Evolutionary conservation across 2,329 filamentous ascomycete species (phyloP).

Genomic region (Fusarium tuaranense): DNA sequence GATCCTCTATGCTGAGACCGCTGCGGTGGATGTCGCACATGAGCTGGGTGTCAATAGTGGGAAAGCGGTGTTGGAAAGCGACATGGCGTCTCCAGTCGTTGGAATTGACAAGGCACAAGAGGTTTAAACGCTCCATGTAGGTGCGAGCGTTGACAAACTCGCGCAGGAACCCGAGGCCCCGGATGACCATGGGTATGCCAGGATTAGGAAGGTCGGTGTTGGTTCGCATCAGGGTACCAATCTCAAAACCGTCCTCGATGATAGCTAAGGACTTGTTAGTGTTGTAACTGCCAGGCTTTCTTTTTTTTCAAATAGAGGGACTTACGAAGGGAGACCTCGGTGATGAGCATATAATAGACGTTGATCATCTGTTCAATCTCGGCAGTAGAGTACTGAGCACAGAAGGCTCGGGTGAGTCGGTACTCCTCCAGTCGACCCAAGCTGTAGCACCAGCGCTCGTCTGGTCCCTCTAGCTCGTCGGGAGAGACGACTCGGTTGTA

Average conservation of each 20-base stretch:
- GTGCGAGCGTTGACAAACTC: conserved; percentile 5
- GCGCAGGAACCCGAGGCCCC: conserved; percentile 5
- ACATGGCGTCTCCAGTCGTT: not conserved
- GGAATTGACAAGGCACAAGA: not conserved
- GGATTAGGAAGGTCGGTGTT: too few species aligned
- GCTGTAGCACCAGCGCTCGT: not conserved
- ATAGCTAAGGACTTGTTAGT: not conserved
- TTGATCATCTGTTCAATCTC: conserved; percentile 13
- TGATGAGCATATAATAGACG: conserved; percentile 3
- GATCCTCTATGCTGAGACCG: not conserved
- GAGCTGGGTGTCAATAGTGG: not conserved
- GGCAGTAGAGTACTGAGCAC: not conserved
- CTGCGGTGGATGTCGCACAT: not conserved
- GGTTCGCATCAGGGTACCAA: conserved; percentile 1
- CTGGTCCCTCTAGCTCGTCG: not conserved
- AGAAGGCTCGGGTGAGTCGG: conserved; percentile 1
- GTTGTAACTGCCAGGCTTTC: not conserved
- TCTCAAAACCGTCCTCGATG: conserved; percentile 13
- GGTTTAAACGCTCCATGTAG: not conserved
- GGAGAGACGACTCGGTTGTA: not conserved
- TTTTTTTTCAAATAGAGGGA: not conserved
- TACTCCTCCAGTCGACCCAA: not conserved
- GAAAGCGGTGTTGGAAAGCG: not conserved
- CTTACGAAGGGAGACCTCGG: conserved; percentile 6
- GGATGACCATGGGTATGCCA: not conserved